Evolutionary conservation across 257 asterid genomes (phyloP), one percentile per base, ranked within the genome.

Genomic region (Fraxinus anomala): DNA sequence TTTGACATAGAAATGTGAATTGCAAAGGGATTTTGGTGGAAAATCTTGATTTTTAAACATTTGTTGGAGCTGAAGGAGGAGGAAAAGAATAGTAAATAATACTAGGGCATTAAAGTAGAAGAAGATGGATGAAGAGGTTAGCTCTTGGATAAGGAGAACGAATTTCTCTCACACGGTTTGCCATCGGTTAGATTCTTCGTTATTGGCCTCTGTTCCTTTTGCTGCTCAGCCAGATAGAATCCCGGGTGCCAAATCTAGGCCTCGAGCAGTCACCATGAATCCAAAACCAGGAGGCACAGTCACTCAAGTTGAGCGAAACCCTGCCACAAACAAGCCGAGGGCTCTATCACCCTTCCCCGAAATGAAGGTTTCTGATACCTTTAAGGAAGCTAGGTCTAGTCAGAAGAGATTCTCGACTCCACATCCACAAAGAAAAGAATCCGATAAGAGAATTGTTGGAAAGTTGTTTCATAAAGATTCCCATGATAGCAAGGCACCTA

Each of bases 141-240:
- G 68, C 87, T 94, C 97, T 83, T 94, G 99, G 98, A 83, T 94
- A 44, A 89, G 98, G 90, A 87, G 99, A 82, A 72, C 99, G 5
- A 91, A 94, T 5, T 94, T 80, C 84, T 92, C 97, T 33, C 94
- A 91, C 72, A 94, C 99, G 6, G 85, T 94, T 69, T 94, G 89
- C 76, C 96, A 92, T 86, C 91, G 97, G 76, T 69, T 92, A 19
- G 97, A 92, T 81, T 16, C 92, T 59, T 82, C 94, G 28, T 82
- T 88, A 79, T 83, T 91, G 83, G 80, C 82, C 79, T 81, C 90
- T 59, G 68, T 84, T 82, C 89, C 91, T 47, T 34, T 89, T 49
- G 28, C 86, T 44, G 33, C 79, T 76, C 86, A 75, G 44, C 87
- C 85, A 39, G 82, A 73, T 31, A 78, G 81, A 73, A 23, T 47